phyloP scores from a whole-genome alignment of 352 stramenopile genomes.

The Phytopythium vexans region DNA sequence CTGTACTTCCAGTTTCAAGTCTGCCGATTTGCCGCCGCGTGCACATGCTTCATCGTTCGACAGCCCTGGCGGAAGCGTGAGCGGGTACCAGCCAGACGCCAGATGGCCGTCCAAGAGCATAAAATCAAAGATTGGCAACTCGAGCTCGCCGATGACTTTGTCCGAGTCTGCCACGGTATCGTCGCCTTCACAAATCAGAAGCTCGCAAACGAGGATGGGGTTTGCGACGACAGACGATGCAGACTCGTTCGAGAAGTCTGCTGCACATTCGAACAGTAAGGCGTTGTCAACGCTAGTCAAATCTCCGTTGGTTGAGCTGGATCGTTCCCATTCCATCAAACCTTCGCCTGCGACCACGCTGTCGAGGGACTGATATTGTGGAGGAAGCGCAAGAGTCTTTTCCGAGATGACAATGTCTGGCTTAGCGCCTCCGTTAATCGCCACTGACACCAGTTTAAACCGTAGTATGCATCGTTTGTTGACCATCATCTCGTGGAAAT shows the following conservation, averaged over 20 bases:
- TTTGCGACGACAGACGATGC: slow-evolving; percentile 9
- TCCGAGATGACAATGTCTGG: too few relatives aligned
- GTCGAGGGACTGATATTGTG: too few relatives aligned
- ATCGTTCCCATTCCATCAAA: too few relatives aligned
- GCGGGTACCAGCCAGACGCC: slow-evolving; percentile 24
- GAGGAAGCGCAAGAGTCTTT: too few relatives aligned
- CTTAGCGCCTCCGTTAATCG: too few relatives aligned
- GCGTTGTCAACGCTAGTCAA: too few relatives aligned
- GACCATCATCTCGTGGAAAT: slow-evolving; percentile 14
- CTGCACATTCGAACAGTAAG: neutral
- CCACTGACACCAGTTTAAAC: slow-evolving; percentile 7
- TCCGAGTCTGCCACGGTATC: neutral
- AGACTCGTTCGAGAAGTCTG: neutral
- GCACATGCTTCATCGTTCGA: neutral
- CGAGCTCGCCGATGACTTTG: slow-evolving; percentile 17
- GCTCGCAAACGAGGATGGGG: slow-evolving; percentile 24
- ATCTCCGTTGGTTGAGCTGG: too few relatives aligned
- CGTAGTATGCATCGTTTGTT: slow-evolving; percentile 10
- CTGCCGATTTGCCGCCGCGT: slow-evolving; percentile 6
- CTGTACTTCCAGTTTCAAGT: slow-evolving; percentile 38
- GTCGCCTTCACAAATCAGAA: slow-evolving; percentile 7
- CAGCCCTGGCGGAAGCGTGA: neutral
- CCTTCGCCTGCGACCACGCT: too few relatives aligned
- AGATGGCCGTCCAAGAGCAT: slow-evolving; percentile 42
- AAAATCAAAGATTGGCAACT: slow-evolving; percentile 48